These are phyloP conservation scores for Dothistroma septosporum DNA, from an alignment of 2,329 filamentous ascomycete genomes.

Conservation along the genomic window DNA sequence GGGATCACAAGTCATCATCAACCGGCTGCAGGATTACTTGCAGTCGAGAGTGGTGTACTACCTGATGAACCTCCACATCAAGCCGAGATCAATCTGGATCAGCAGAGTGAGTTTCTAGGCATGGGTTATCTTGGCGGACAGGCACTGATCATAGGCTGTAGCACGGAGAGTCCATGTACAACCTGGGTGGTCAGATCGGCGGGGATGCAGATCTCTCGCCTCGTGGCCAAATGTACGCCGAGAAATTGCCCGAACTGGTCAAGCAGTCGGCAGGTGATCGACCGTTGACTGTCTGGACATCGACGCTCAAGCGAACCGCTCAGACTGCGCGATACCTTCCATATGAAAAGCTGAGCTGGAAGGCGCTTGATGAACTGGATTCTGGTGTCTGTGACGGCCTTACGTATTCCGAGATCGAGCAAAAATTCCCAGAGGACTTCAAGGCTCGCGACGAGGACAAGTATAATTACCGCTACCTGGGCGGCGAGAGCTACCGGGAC, in stretches of 20 bases:
- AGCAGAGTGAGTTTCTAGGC: constrained; percentile 53
- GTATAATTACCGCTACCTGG: constrained; percentile 98
- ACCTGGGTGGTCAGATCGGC: constrained; percentile 84
- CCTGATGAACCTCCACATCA: constrained; percentile 97
- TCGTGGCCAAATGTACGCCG: constrained; percentile 82
- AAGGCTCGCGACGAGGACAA: constrained; percentile 94
- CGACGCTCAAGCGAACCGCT: constrained; percentile 77
- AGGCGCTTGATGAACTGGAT: constrained; percentile 94
- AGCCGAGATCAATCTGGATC: constrained; percentile 92
- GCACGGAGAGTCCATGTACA: constrained; percentile 94
- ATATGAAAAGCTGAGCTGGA: constrained; percentile 97
- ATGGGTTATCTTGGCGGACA: background rate
- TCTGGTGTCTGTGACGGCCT: constrained; percentile 94
- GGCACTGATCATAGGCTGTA: constrained; percentile 37
- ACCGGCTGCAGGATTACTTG: constrained; percentile 92
- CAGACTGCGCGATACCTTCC: constrained; percentile 83
- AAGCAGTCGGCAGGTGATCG: constrained; percentile 77
- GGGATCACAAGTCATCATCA: constrained; percentile 94
- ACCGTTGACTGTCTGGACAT: constrained; percentile 70
- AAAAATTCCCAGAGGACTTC: constrained; percentile 90
- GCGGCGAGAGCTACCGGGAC: constrained; percentile 92
- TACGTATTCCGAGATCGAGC: constrained; percentile 92
- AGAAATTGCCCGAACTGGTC: constrained; percentile 77
- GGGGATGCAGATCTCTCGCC: constrained; percentile 84
- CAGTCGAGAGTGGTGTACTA: constrained; percentile 97